Evolutionary conservation across 257 asterid species (phyloP).

Genomic region (Fraxinus americana): DNA sequence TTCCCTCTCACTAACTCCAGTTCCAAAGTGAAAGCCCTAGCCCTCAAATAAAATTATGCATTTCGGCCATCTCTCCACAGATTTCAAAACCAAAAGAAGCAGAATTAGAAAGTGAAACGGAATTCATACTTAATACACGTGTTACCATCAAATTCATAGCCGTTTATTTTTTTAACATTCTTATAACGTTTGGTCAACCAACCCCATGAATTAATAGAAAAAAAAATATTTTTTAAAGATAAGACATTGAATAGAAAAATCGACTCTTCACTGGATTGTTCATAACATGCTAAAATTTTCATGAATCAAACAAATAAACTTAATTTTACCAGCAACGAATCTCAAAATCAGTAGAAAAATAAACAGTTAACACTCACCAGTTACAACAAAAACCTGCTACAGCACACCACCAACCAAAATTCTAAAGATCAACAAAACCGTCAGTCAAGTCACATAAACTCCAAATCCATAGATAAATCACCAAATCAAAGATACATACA

Average conservation of each 20-base stretch:
- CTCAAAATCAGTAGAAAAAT: neutral
- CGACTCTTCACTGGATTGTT: neutral
- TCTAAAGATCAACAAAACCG: neutral
- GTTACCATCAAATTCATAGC: slow-evolving; percentile 6
- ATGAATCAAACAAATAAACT: neutral
- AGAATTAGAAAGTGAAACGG: slow-evolving; percentile 14
- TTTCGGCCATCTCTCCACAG: neutral
- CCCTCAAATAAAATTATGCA: neutral
- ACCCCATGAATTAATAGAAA: neutral
- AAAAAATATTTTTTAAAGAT: neutral
- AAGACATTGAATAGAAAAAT: neutral
- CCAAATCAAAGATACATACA: neutral
- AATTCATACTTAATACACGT: neutral
- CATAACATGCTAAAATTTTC: neutral
- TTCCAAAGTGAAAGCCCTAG: neutral
- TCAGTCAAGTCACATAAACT: neutral
- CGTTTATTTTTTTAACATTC: slow-evolving; percentile 5
- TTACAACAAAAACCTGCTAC: neutral
- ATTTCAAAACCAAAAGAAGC: slow-evolving; percentile 16
- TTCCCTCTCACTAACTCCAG: neutral
- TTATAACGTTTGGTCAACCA: neutral
- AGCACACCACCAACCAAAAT: neutral
- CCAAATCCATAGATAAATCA: neutral
- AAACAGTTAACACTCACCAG: neutral
- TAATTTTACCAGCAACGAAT: neutral